Evolutionary conservation across 164 flowering plant species (phyloP).

Genomic region (Berberis thunbergii): DNA sequence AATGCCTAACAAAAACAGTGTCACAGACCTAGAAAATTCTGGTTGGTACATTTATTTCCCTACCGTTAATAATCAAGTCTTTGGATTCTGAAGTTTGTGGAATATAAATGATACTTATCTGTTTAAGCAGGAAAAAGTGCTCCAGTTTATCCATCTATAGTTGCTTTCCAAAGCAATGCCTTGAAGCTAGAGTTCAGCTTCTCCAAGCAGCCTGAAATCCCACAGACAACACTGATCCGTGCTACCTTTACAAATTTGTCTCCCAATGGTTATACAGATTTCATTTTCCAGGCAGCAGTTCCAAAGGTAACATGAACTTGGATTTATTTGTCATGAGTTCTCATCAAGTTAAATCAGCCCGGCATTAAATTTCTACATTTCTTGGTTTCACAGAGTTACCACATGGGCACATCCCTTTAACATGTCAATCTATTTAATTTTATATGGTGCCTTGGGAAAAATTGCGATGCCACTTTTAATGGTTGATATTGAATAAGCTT

Average conservation of each 20-base stretch:
- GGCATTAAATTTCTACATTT: no score
- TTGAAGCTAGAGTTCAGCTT: slow-evolving; percentile 69
- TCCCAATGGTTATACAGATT: slow-evolving; percentile 48
- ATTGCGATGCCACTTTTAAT: no score
- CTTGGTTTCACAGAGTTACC: no score
- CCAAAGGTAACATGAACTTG: slow-evolving; percentile 62
- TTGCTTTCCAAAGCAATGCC: slow-evolving; percentile 74
- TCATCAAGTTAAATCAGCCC: no score
- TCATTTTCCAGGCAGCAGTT: slow-evolving; percentile 95
- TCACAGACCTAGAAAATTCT: slow-evolving; percentile 2
- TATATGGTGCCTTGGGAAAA: no score
- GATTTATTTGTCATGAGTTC: no score
- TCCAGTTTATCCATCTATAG: slow-evolving; percentile 51
- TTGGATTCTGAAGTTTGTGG: background rate
- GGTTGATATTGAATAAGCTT: no score
- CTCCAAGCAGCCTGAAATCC: slow-evolving; percentile 65
- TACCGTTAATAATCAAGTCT: background rate
- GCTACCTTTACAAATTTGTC: slow-evolving; percentile 76
- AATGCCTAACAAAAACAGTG: slow-evolving; percentile 27
- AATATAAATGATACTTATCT: slow-evolving; percentile 7
- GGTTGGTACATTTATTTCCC: background rate
- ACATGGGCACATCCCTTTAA: no score
- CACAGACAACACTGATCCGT: slow-evolving; percentile 54
- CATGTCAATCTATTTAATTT: no score
- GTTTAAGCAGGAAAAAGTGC: slow-evolving; percentile 42